phyloP scores from a whole-genome alignment of 1,139 yeast genomes.

The Ogataea hybrid region DNA sequence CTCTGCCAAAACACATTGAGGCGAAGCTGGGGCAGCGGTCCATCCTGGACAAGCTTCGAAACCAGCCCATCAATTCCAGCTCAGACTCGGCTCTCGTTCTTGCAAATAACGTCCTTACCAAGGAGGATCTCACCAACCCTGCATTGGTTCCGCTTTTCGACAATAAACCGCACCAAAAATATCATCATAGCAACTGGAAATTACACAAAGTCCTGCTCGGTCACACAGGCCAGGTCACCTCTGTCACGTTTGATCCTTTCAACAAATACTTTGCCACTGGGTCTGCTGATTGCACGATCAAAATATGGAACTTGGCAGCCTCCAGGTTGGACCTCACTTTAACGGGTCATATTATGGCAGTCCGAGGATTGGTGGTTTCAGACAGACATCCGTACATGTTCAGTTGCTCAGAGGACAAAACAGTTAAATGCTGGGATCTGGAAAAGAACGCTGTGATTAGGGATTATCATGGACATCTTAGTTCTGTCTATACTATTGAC shows the following conservation, averaged over 20 bases:
- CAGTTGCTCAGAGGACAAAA: constrained; percentile 90
- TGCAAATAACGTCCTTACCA: not conserved
- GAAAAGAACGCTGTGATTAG: constrained; percentile 81
- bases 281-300: constrained; percentile 82
- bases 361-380: constrained; percentile 73
- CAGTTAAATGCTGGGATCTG: constrained; percentile 94
- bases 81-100: constrained; percentile 1
- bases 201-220: constrained; percentile 77
- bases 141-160: constrained; percentile 26
- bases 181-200: constrained; percentile 67
- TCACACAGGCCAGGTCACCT: constrained; percentile 90
- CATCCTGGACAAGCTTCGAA: constrained; percentile 6
- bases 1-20: constrained; percentile 6
- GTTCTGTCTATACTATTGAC: constrained; percentile 82
- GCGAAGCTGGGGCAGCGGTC: constrained; percentile 5
- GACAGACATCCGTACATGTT: constrained; percentile 81
- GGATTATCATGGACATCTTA: constrained; percentile 91
- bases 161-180: constrained; percentile 26
- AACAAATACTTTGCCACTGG: constrained; percentile 94
- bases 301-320: constrained; percentile 85
- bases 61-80: constrained; percentile 1
- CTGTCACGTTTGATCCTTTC: constrained; percentile 78
- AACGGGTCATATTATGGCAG: constrained; percentile 91
- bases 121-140: constrained; percentile 4
- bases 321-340: constrained; percentile 70